Evolutionary conservation across 441 rosid genomes (phyloP).

Genomic region (Erodium moschatum): DNA sequence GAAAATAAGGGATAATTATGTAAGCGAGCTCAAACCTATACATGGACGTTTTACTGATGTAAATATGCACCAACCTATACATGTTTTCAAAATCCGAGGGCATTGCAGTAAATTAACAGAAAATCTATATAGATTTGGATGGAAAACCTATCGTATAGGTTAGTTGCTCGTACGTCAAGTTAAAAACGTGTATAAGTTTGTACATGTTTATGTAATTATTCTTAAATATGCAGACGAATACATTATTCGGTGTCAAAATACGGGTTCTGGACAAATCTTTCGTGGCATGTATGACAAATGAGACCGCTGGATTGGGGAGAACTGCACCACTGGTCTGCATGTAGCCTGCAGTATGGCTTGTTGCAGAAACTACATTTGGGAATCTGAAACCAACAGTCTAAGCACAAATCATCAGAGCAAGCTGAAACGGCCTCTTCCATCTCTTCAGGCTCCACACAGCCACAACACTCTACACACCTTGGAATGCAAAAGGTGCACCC

Average conservation of each 20-base stretch:
- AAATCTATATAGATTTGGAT: too few relatives aligned
- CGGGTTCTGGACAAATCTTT: constrained; percentile 16
- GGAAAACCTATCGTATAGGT: too few relatives aligned
- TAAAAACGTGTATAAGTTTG: too few relatives aligned
- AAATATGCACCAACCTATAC: too few relatives aligned
- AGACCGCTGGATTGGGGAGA: constrained; percentile 22
- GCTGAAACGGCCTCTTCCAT: constrained; percentile 34
- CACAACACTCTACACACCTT: constrained; percentile 60
- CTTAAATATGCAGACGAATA: too few relatives aligned
- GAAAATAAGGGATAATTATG: too few relatives aligned
- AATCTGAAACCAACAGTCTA: constrained; percentile 60
- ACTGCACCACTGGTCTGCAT: constrained; percentile 22
- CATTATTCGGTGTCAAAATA: neutral
- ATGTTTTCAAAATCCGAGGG: too few relatives aligned
- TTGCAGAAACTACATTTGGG: constrained; percentile 69
- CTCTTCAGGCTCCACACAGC: constrained; percentile 39
- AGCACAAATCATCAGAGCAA: constrained; percentile 48
- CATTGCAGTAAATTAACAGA: too few relatives aligned
- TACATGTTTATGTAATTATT: too few relatives aligned
- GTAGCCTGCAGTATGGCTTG: constrained; percentile 56
- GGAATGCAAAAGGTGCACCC: constrained; percentile 57
- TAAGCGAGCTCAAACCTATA: too few relatives aligned
- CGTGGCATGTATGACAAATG: constrained; percentile 46
- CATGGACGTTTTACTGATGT: too few relatives aligned
- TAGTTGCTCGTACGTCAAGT: too few relatives aligned